Percentiles rank a stretch among this genome's conserved stretches.
Evolutionary conservation across 352 stramenopile genomes (phyloP).

Genomic region (Phytophthora pseudosyringae): DNA sequence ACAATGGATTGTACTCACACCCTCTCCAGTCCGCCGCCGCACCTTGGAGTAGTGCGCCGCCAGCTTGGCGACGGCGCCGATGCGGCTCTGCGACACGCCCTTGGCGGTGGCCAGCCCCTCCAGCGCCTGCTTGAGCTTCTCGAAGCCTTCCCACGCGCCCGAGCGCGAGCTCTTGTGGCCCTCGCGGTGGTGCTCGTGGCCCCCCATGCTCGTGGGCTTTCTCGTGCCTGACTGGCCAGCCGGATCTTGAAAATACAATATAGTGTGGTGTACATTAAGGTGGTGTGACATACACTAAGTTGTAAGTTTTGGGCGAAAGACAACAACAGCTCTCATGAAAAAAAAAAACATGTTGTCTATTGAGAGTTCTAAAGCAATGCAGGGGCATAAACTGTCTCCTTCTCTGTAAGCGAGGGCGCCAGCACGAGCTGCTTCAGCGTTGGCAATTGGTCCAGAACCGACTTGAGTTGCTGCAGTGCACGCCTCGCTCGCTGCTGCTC

Average conservation of each 20-base stretch:
- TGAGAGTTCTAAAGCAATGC: conserved; percentile 37
- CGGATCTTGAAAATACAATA: conserved; percentile 31
- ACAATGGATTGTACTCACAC: neutral
- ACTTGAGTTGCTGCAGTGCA: conserved; percentile 38
- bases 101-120: conserved; percentile 75
- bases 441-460: conserved; percentile 47
- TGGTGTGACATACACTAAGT: conserved; percentile 7
- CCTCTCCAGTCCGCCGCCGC: neutral
- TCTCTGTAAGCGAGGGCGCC: conserved; percentile 4
- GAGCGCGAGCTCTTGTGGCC: conserved; percentile 33
- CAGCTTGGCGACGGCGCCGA: conserved; percentile 72
- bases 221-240: conserved; percentile 29
- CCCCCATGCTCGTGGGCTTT: conserved; percentile 33
- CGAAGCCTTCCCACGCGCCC: conserved; percentile 69
- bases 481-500: conserved; percentile 27
- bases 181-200: conserved; percentile 41
- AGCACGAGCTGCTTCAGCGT: conserved; percentile 58
- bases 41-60: conserved; percentile 83
- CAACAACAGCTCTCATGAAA: no score
- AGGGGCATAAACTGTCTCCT: conserved; percentile 15
- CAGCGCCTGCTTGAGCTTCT: conserved; percentile 72
- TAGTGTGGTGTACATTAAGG: neutral
- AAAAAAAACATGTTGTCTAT: neutral
- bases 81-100: conserved; percentile 79
- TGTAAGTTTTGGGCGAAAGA: neutral